Evolutionary conservation across 2,329 filamentous ascomycete genomes (phyloP).

Genomic region (Stenocarpella maydis): DNA sequence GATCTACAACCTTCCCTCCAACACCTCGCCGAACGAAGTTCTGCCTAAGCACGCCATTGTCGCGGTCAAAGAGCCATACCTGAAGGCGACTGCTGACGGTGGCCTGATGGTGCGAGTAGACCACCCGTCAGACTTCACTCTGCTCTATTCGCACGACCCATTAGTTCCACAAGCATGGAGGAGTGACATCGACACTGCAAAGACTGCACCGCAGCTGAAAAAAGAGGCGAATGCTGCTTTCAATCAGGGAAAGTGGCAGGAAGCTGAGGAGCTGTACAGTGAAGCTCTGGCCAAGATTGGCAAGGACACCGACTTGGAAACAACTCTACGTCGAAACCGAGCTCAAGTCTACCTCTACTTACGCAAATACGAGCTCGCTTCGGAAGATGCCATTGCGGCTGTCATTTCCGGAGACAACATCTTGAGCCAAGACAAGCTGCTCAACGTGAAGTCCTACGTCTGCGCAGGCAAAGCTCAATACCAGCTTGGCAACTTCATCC

Average conservation of each 20-base stretch:
- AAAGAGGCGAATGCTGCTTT: conserved; percentile 38
- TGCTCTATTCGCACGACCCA: conserved; percentile 38
- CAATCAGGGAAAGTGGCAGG: not conserved
- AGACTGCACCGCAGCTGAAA: conserved; percentile 31
- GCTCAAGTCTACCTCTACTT: not conserved
- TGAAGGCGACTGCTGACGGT: conserved; percentile 41
- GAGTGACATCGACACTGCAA: conserved; percentile 36
- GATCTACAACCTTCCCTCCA: conserved; percentile 54
- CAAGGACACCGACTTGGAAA: not conserved
- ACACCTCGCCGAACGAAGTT: conserved; percentile 41
- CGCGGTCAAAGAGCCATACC: conserved; percentile 49
- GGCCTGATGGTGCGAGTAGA: conserved; percentile 47
- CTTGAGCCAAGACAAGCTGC: not conserved
- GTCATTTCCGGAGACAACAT: not conserved
- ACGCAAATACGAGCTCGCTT: not conserved
- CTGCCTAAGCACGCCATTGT: conserved; percentile 45
- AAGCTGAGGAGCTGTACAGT: not conserved
- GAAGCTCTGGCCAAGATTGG: not conserved
- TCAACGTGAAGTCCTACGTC: conserved; percentile 40
- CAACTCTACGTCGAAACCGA: not conserved
- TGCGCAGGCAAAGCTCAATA: conserved; percentile 47
- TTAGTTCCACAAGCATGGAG: conserved; percentile 35
- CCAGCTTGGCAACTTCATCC: conserved; percentile 44
- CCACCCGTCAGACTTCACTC: conserved; percentile 45
- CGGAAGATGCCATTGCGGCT: not conserved